Conservation (phyloP, 2,329 filamentous ascomycete genomes). For the Juglanconis juglandina region DNA sequence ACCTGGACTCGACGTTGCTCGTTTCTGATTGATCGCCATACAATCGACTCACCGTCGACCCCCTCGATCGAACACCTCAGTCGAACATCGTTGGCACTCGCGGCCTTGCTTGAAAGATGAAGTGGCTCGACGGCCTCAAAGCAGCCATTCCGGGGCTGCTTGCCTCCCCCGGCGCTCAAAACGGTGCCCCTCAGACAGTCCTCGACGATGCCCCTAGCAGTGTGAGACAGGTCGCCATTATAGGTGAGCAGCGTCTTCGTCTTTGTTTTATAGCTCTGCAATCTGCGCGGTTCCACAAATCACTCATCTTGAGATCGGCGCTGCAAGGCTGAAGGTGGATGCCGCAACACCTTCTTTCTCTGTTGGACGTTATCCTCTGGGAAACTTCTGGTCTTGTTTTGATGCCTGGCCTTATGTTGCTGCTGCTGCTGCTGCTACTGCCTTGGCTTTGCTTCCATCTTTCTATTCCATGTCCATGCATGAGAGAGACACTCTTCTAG, state of each 20-base stretch:
- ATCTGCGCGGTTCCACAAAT: too few species aligned
- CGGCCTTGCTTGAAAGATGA: conserved; percentile 2
- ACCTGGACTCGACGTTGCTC: too few species aligned
- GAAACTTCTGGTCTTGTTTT: too few species aligned
- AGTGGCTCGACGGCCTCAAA: conserved; percentile 17
- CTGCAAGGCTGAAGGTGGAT: too few species aligned
- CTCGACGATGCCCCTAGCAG: conserved; percentile 16
- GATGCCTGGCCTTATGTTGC: background rate
- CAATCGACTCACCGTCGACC: background rate
- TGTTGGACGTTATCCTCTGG: background rate
- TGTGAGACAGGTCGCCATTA: conserved; percentile 29
- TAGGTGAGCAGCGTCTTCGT: conserved; percentile 16
- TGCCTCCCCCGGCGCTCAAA: conserved; percentile 5
- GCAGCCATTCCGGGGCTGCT: conserved; percentile 17
- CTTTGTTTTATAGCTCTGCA: background rate
- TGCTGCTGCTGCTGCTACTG: background rate
- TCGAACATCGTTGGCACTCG: background rate
- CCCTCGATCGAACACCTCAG: background rate
- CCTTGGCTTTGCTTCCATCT: background rate
- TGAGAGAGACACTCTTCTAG: background rate
- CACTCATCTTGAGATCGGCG: too few species aligned
- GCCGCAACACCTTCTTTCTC: background rate
- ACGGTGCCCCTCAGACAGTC: conserved; percentile 2
- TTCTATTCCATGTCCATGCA: background rate
- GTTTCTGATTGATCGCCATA: too few species aligned